Conservation (phyloP, 148 eudicot species). For the Amaranthus hypochondriacus region DNA sequence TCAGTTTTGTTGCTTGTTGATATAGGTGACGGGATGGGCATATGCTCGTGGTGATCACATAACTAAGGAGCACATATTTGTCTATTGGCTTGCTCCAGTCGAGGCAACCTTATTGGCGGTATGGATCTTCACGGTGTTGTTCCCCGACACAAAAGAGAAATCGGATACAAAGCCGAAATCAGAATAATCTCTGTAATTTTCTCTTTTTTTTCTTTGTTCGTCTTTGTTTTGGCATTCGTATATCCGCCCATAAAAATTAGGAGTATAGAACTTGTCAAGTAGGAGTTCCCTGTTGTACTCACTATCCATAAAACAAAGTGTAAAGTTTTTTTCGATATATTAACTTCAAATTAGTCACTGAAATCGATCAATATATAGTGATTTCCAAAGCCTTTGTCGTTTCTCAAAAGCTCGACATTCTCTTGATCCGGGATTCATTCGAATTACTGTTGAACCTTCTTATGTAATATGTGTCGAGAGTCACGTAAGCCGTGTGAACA, state of each 20-base stretch:
- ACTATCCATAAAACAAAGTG: constrained; percentile 6
- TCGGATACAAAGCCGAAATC: constrained; percentile 35
- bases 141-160: constrained; percentile 31
- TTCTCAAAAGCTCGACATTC: no score
- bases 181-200: constrained; percentile 18
- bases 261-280: background rate
- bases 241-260: background rate
- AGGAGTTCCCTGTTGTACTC: constrained; percentile 16
- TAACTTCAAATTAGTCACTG: background rate
- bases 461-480: no score
- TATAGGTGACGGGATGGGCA: constrained; percentile 92
- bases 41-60: constrained; percentile 74
- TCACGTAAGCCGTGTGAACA: no score
- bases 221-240: constrained; percentile 4
- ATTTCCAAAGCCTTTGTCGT: no score
- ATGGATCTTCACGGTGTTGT: constrained; percentile 52
- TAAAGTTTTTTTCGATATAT: background rate
- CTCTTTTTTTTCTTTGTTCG: background rate
- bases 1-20: background rate
- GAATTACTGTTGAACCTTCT: no score
- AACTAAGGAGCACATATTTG: constrained; percentile 76
- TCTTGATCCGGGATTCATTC: no score
- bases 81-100: constrained; percentile 95
- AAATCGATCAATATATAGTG: no score
- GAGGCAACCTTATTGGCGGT: constrained; percentile 69